A percentile compares a stretch with the other conserved stretches of the same genome.
phyloP scores from a whole-genome alignment of 2,329 filamentous ascomycete genomes.

The Ophiocordyceps robertsii region DNA sequence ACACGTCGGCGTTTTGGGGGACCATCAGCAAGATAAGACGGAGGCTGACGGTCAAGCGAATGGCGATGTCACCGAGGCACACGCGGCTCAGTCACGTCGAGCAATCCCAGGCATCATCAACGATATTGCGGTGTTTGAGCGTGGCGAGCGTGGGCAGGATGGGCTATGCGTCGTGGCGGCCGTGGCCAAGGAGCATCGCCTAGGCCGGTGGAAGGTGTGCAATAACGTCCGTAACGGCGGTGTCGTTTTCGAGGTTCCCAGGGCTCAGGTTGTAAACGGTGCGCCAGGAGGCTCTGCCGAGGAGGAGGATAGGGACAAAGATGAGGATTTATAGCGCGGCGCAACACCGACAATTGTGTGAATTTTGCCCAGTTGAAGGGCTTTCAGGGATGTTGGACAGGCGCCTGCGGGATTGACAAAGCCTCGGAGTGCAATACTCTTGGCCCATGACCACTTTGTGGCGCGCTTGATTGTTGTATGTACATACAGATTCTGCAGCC shows the following conservation, averaged over 20 bases:
- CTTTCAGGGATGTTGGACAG: neutral
- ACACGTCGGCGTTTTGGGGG: slow-evolving; percentile 52
- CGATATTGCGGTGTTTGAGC: slow-evolving; percentile 75
- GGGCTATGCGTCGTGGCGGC: slow-evolving; percentile 78
- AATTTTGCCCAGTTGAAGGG: too few relatives aligned
- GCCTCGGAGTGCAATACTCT: too few relatives aligned
- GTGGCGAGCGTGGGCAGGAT: slow-evolving; percentile 61
- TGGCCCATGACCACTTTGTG: too few relatives aligned
- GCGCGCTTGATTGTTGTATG: too few relatives aligned
- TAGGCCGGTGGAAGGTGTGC: slow-evolving; percentile 67
- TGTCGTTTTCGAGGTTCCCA: slow-evolving; percentile 74
- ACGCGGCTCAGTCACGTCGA: slow-evolving; percentile 2
- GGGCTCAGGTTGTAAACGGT: slow-evolving; percentile 10
- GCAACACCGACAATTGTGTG: neutral
- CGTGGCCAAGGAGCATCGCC: slow-evolving; percentile 71
- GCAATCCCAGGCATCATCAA: slow-evolving; percentile 68
- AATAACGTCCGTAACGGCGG: slow-evolving; percentile 62
- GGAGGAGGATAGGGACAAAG: slow-evolving; percentile 9
- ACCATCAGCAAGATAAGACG: slow-evolving; percentile 8
- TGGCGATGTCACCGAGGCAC: slow-evolving; percentile 10
- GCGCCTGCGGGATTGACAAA: neutral
- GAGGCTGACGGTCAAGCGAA: slow-evolving; percentile 13
- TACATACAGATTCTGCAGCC: too few relatives aligned
- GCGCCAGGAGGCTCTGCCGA: slow-evolving; percentile 3
- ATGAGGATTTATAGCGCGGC: neutral